Conservation (phyloP, 352 stramenopile species). For the Phytophthora rubi region DNA sequence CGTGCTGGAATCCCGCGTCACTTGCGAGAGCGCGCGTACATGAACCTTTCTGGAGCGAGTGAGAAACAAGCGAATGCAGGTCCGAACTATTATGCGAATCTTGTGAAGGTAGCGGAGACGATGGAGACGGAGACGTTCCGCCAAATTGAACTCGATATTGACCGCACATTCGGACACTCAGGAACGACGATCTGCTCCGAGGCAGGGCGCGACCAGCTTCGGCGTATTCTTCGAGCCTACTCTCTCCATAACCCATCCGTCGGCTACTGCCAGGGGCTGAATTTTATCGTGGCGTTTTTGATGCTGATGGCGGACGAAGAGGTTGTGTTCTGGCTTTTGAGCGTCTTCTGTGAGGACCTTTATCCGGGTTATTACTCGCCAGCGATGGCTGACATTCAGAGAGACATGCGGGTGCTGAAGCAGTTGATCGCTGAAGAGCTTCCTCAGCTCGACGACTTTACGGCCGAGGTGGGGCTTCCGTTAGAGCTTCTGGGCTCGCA, state of each 20-base stretch:
- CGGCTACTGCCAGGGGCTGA: constrained; percentile 90
- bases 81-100: constrained; percentile 52
- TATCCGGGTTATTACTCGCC: constrained; percentile 91
- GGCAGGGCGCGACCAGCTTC: constrained; percentile 54
- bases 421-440: constrained; percentile 86
- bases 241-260: constrained; percentile 79
- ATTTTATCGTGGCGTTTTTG: constrained; percentile 91
- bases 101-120: constrained; percentile 51
- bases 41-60: constrained; percentile 65
- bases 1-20: constrained; percentile 65
- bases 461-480: constrained; percentile 76
- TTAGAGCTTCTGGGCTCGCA: constrained; percentile 89
- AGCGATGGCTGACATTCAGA: constrained; percentile 89
- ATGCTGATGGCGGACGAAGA: constrained; percentile 86
- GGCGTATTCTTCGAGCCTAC: constrained; percentile 81
- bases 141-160: constrained; percentile 89
- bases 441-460: constrained; percentile 76
- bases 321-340: constrained; percentile 87
- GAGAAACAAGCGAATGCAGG: constrained; percentile 65
- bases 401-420: constrained; percentile 91
- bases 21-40: constrained; percentile 74
- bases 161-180: constrained; percentile 85
- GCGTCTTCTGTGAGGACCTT: constrained; percentile 90
- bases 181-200: constrained; percentile 68
- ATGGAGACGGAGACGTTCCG: constrained; percentile 69